Evolutionary conservation across 495 filamentous ascomycete species (phyloP), one percentile per base, ranked within the genome.

Genomic region (Aspergillus incahuasiensis): DNA sequence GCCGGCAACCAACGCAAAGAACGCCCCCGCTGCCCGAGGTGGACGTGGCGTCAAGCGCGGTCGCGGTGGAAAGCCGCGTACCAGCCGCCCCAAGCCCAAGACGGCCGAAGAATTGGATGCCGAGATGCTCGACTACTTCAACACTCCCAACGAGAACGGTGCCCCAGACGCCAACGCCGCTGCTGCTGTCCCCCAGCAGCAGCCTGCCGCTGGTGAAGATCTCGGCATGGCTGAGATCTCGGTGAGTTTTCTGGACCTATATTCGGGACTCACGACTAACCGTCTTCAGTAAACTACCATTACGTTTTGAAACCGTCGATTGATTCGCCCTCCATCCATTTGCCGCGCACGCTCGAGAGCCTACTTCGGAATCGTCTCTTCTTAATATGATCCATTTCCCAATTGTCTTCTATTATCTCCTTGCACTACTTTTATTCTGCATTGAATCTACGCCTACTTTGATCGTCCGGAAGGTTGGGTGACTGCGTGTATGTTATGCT

Each of bases 121-220:
- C 7, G 92, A 97, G 63, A 96, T 97, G 92, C 81, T 81, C 6
- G 92, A 97, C 62, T 96, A 96, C 74, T 95, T 92, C 19, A 50
- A 39, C n/a, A 18, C 20, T 62, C 64, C 71, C 21, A 68, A 63
- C 56, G 70, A 73, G 22, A 73, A 71, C 43, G 50, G 61, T 16
- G 71, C 63, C 52, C 68, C 75, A 13, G 69, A 71, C 48, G 69
- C 60, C 28, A 65, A 63, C 54, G 77, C 76, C 40, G 75, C 77
- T 43, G 64, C 63, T 35, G 78, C 73, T 3, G 57, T 62, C 34
- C 74, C 62, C 40, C 70, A 67, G 51, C 70, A 67, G 51, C 57
- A 55, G 34, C 52, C 67, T 12, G 67, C 66, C 44, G 74, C 60
- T 48, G 72, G 63, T 16, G 71, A 74, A 47, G 79, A 80, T 49